Percentiles rank a stretch among this genome's conserved stretches.
Conservation (phyloP, 2,329 filamentous ascomycete genomes). For the Penicillium sp. region DNA sequence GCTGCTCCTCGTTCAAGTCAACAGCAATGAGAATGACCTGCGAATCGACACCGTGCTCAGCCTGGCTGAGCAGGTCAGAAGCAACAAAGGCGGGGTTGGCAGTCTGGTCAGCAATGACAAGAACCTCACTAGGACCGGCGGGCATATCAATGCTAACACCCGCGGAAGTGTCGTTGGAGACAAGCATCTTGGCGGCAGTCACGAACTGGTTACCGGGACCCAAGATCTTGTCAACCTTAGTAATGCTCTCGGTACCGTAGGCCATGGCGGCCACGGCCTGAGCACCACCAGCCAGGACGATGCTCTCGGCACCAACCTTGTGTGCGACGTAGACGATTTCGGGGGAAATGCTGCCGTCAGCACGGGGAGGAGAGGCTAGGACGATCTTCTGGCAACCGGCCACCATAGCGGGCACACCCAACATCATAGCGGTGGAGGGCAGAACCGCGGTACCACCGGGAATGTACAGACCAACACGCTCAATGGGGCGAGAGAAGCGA, state of each 20-base stretch:
- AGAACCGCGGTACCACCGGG: constrained; percentile 96
- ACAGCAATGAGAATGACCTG: constrained; percentile 92
- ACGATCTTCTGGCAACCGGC: constrained; percentile 96
- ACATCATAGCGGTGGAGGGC: constrained; percentile 94
- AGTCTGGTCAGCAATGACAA: constrained; percentile 88
- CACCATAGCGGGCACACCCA: constrained; percentile 96
- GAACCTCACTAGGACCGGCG: constrained; percentile 90
- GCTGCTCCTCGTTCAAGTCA: constrained; percentile 69
- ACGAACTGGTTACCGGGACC: constrained; percentile 98
- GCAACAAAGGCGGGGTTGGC: constrained; percentile 94
- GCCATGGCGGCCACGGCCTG: constrained; percentile 96
- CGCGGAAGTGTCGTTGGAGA: constrained; percentile 94
- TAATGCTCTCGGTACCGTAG: constrained; percentile 91
- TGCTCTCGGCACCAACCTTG: constrained; percentile 93
- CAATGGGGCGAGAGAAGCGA: constrained; percentile 87
- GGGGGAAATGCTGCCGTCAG: constrained; percentile 87
- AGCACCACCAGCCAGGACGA: constrained; percentile 91
- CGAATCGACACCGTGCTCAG: constrained; percentile 93
- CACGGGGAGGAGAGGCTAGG: constrained; percentile 83
- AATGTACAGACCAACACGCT: constrained; percentile 93
- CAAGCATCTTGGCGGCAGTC: constrained; percentile 97
- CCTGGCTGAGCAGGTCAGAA: constrained; percentile 90
- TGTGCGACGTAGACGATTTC: constrained; percentile 98
- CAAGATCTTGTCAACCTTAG: constrained; percentile 97
- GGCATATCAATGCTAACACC: constrained; percentile 98